Evolutionary conservation across 108 stramenopile genomes (phyloP), one percentile per base, ranked within the genome.

Genomic region (Pseudonitzschia pungens): DNA sequence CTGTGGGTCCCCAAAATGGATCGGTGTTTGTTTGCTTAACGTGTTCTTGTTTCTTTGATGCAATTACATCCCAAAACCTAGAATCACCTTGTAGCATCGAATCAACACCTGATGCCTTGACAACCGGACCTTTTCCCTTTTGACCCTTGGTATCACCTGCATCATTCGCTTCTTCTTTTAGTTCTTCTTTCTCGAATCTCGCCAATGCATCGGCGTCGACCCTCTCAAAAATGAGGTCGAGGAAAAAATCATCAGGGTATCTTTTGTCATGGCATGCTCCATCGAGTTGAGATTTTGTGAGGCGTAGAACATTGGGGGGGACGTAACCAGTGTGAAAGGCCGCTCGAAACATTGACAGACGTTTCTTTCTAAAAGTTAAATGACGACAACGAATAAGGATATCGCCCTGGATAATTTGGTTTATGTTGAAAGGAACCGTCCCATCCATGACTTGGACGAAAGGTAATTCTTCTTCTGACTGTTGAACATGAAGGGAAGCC

Each of bases 301-400:
- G 73, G 31, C 97, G 75, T 77, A 99, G 75, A 4, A 97, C 96
- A 18, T 96, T 96, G 33, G 91, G 85, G 8, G 77, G 77, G 22
- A 94, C 88, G 63, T 96, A 98, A 5, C 98, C 98, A 14, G 96
- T 98, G 79, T 99, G 97, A 65, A 99, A 96, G 28, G 96, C 97
- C 12, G 96, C 96, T 56, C 98, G 88, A 68, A 98, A 99, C 96
- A 99, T 98, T 59, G 84, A 83, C 16, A 96, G 81, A 12, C 96
- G 81, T 72, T 89, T 82, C 41, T 72, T 77, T 16, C 60, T 32
- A 41, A 64, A 63, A n/a, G 89, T 92, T n/a, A 94, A 62, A 73
- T 98, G 97, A 20, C 97, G 89, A 74, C 93, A 93, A 29, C 97
- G 90, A 24, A 98, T 67, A 18, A 98, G 70, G 58, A 96, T 86